Conservation (phyloP, 768 basidiomycete genomes). For the Trametes punicea region DNA sequence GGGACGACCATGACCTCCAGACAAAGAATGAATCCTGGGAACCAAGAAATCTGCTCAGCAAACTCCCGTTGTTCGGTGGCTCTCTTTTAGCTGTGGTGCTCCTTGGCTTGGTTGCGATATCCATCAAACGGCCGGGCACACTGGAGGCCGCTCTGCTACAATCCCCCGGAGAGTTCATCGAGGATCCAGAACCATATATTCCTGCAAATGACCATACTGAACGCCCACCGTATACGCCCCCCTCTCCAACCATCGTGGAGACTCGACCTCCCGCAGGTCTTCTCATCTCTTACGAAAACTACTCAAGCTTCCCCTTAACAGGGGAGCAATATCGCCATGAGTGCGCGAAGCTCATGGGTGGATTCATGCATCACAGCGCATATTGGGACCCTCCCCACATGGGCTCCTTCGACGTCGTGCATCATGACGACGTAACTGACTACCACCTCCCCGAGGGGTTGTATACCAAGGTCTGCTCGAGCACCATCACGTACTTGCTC, state of each 20-base stretch:
- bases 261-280: conserved; percentile 16
- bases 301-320: conserved; percentile 55
- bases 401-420: conserved; percentile 31
- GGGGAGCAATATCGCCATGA: conserved; percentile 53
- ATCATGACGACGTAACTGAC: conserved; percentile 27
- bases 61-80: conserved; percentile 44
- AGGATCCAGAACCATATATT: conserved; percentile 14
- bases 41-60: conserved; percentile 17
- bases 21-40: conserved; percentile 4
- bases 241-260: conserved; percentile 23
- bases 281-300: conserved; percentile 53
- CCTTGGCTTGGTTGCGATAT: conserved; percentile 45
- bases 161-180: conserved; percentile 1
- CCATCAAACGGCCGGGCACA: conserved; percentile 45
- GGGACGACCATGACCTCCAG: conserved; percentile 36
- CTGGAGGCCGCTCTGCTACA: conserved; percentile 12
- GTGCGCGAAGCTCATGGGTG: conserved; percentile 48
- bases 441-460: conserved; percentile 27
- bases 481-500: conserved; percentile 69
- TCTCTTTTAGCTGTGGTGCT: conserved; percentile 43
- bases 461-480: conserved; percentile 41
- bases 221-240: conserved; percentile 10
- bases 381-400: conserved; percentile 45
- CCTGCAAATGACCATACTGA: conserved; percentile 16
- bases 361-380: conserved; percentile 44